Evolutionary conservation across 345 rosid species (phyloP), one percentile per base, ranked within the genome.

Genomic region (Camelina neglecta): DNA sequence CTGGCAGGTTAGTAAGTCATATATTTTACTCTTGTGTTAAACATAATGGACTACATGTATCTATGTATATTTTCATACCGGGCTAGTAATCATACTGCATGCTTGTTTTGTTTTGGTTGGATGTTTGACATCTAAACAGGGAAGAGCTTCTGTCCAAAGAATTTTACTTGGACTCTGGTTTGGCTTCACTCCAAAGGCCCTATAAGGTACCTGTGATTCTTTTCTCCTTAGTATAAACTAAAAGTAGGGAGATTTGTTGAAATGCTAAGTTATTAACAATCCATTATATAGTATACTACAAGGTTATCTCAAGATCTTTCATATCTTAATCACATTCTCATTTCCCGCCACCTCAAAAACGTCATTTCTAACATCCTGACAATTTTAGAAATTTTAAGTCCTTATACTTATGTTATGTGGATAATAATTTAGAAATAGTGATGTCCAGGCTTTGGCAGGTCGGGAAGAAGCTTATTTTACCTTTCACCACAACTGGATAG

Each of bases 371-470:
- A 51, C 42, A 64, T 36, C 44, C 45, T n/a, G 33, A 63, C 29
- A 13, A 23, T 20, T 33, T 24, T 23, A 9, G 6, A 26, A 56
- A 7, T 11, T 58, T 35, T 54, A 24, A 55, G 24, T 48, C 47
- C 26, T 15, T 56, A 13, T 31, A 12, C 8, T 10, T 29, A 23
- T 66, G 54, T 35, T 39, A 72, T 55, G 41, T 67, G 57, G 79
- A 69, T 54, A 88, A 84, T 83, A 82, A 86, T 88, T 67, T 76
- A 78, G 81, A 63, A 83, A 75, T 90, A 87, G 82, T 90, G 82
- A 87, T 87, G 84, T 77, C 89, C 97, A 92, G 97, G 93, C 80
- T 71, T 92, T 87, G 87, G 79, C 91, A 86, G 97, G 96, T 87
- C 83, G 85, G 60, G 86, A 85, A 61, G 96, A 92, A 84, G 90